Percentiles rank a stretch among this genome's conserved stretches.
phyloP scores from a whole-genome alignment of 441 rosid genomes.

The Syzygium malaccense region DNA sequence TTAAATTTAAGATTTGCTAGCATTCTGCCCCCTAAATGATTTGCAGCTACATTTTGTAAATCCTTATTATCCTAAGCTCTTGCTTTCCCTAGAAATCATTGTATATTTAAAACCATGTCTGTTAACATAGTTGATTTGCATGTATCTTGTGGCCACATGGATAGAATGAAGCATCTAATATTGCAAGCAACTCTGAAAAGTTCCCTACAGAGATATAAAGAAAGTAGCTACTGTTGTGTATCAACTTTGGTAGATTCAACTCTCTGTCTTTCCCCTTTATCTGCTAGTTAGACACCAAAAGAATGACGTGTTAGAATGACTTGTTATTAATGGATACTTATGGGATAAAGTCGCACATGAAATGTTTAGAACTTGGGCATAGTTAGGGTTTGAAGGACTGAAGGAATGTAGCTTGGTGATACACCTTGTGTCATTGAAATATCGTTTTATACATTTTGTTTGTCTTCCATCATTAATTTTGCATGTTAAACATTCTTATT shows the following conservation, averaged over 20 bases:
- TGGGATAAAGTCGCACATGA: background rate
- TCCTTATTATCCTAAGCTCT: background rate
- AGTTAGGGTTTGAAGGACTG: background rate
- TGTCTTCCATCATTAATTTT: too few relatives aligned
- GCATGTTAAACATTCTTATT: too few relatives aligned
- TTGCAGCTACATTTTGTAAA: background rate
- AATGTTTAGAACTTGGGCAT: background rate
- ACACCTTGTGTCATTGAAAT: background rate
- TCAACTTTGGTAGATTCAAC: background rate
- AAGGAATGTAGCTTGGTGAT: background rate
- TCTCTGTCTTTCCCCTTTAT: background rate
- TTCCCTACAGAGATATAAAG: background rate
- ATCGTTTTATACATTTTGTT: background rate
- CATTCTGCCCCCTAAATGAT: background rate
- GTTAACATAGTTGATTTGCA: background rate
- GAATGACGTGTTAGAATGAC: background rate
- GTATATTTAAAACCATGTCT: background rate
- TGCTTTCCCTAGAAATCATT: background rate
- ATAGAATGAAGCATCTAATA: background rate
- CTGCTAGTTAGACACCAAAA: background rate
- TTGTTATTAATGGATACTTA: background rate
- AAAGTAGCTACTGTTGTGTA: background rate
- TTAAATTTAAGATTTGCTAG: background rate
- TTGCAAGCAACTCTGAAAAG: background rate
- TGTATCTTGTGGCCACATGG: background rate